These are phyloP conservation scores for Eudorina sp. DNA, from an alignment of 139 green algal species.

Conservation along the genomic window DNA sequence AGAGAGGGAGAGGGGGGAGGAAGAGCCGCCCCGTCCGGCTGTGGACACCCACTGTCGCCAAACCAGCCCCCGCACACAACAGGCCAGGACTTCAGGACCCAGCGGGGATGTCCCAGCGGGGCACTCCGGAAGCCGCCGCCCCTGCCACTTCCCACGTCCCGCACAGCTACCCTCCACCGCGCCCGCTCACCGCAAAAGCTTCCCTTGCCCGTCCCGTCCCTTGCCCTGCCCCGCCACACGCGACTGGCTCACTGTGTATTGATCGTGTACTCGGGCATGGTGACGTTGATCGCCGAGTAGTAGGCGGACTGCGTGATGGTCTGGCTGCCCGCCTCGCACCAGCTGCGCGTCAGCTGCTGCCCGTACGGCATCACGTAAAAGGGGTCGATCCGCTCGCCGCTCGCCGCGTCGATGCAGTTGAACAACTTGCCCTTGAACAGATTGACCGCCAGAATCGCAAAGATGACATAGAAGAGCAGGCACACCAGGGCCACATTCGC, in stretches of 20 bases:
- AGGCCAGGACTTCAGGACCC: too few relatives aligned
- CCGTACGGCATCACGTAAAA: conserved; percentile 61
- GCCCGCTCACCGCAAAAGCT: too few relatives aligned
- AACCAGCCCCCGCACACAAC: too few relatives aligned
- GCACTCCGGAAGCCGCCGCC: too few relatives aligned
- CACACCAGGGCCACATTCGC: conserved; percentile 77
- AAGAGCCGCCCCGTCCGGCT: too few relatives aligned
- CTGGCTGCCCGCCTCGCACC: conserved; percentile 43
- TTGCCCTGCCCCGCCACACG: too few relatives aligned
- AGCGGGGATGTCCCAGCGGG: too few relatives aligned
- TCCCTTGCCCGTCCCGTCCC: not conserved
- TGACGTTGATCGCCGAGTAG: conserved; percentile 43
- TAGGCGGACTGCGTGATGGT: conserved; percentile 62
- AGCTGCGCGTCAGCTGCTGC: conserved; percentile 49
- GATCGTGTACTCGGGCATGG: conserved; percentile 54
- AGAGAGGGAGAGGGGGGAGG: too few relatives aligned
- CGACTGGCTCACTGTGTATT: conserved; percentile 5
- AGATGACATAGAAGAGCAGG: conserved; percentile 79
- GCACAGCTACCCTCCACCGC: too few relatives aligned
- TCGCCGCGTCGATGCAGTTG: conserved; percentile 29
- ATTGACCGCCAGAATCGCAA: conserved; percentile 73
- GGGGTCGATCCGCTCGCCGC: conserved; percentile 58
- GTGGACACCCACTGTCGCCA: too few relatives aligned
- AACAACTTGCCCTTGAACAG: conserved; percentile 63
- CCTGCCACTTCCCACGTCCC: too few relatives aligned